Base-by-base conservation (phyloP, 1,284 basidiomycete genomes). In the Trichosporon inkin region DNA sequence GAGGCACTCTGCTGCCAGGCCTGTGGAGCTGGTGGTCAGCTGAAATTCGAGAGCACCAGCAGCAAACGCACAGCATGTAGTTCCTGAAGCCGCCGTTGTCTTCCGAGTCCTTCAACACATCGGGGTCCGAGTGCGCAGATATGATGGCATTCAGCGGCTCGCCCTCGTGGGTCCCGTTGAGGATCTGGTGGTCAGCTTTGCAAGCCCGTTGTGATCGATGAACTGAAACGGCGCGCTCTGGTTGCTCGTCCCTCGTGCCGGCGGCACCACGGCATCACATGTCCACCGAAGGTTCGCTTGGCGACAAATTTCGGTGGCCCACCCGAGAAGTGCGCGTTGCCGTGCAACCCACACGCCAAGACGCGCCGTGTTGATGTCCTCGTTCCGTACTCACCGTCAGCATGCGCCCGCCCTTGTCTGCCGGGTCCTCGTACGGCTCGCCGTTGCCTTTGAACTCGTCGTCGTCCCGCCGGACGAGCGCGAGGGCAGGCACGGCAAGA, bases 61-160 rank as follows among this genome's bases (percentile, higher is more conserved):
- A 6, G 17, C 17, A 19, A 3, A 75, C 85, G 65, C 64, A 86
- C 84, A 84, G 79, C 70, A 83, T 86, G 76, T 89, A 95, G 72
- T 93, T 93, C 41, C 85, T 81, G 58, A 94, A 79, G 0, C 92
- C 92, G 20, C 90, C 91, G 40, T 87, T 74, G 7, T 74, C 74
- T 63, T 84, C 76, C 10, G 80, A 78, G 67, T 88, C 84, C 14
- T 84, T 82, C 41, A 96, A 81, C 1, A 96, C 87, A 3, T 78
- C 80, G 1, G 81, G 66, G 68, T 93, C 89, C 1, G 92, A 95
- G 47, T 86, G 81, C 22, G 83, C 88, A n/a, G 89, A 88, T 34
- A 97, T 79, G 71, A 97, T 91, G 58, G 84, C 82, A 68, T 98
- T 97, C 59, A 97, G 78, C 3, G 93, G 94, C 78, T 97, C 94